These are phyloP conservation scores for Thuja plicata DNA, from an alignment of 83 land plant species.

Conservation along the genomic window DNA sequence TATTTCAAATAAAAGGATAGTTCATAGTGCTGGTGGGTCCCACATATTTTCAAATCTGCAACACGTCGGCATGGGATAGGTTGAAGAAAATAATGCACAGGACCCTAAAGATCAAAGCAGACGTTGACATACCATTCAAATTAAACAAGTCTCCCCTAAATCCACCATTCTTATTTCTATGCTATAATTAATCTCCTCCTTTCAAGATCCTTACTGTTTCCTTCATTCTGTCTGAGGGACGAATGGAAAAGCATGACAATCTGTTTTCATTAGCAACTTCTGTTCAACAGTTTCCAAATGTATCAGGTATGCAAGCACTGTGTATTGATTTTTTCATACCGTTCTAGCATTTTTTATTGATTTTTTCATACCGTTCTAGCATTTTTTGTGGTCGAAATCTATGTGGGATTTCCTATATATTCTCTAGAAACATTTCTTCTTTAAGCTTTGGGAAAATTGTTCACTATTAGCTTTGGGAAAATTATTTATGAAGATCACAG, in stretches of 20 bases:
- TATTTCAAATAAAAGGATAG: neutral
- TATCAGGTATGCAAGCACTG: neutral
- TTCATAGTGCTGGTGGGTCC: neutral
- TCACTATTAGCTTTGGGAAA: neutral
- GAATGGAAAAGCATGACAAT: neutral
- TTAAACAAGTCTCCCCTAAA: neutral
- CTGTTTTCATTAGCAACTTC: neutral
- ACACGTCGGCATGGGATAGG: neutral
- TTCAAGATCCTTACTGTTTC: neutral
- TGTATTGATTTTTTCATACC: neutral
- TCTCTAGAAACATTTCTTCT: neutral
- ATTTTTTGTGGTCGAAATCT: neutral
- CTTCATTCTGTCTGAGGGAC: neutral
- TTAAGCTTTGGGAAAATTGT: neutral
- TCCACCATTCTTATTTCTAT: too few species aligned
- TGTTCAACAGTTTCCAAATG: neutral
- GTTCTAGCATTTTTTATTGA: neutral
- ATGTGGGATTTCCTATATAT: neutral
- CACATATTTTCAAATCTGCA: neutral
- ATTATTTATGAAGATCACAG: neutral
- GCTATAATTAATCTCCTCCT: neutral
- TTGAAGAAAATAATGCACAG: neutral
- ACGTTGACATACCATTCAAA: neutral
- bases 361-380: neutral
- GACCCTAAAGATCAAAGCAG: neutral